Base-by-base conservation (phyloP, 31 red algal species). In the Bonnemaisonia californica region DNA sequence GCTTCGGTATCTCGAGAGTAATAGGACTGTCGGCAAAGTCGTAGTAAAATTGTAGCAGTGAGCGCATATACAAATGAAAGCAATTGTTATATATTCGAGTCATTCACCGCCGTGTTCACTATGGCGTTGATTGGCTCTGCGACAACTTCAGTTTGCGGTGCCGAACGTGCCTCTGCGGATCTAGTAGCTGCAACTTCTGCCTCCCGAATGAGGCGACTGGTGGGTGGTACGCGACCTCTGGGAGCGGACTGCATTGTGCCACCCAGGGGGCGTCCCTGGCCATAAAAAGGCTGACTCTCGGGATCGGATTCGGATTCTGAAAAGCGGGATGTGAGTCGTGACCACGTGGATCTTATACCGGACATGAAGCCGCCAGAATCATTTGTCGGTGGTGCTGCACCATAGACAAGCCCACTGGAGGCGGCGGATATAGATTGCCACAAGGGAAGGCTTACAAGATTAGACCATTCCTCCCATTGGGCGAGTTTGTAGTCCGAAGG, bases 21-120 rank as follows among this genome's bases (percentile, higher is more conserved):
- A 83, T 63, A 51, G 71, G 35, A 82, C 62, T 38, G 70, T 83
- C 3, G 87, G 87, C 34, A 90, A 90, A 42, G 57, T 78, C 29
- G 57, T 78, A 11, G 74, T 78, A 29, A 63, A 37, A 78, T 1
- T 78, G 57, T 9, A 24, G 8, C 27, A 41, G 26, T 78, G 74
- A 37, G 33, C 37, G 22, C n/a, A 80, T 30, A 21, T n/a, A n/a
- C n/a, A n/a, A n/a, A n/a, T n/a, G n/a, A n/a, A n/a, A n/a, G n/a
- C n/a, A n/a, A n/a, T n/a, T n/a, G n/a, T n/a, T n/a, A n/a, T n/a
- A n/a, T n/a, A n/a, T n/a, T n/a, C n/a, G n/a, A n/a, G n/a, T n/a
- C n/a, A n/a, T n/a, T n/a, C 57, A 76, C 45, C 57, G 67, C 22
- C 29, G 67, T 42, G 29, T 32, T n/a, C 29, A 39, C 30, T 71